Base-by-base conservation (phyloP, 495 filamentous ascomycete species). In the Xylaria bambusicola region DNA sequence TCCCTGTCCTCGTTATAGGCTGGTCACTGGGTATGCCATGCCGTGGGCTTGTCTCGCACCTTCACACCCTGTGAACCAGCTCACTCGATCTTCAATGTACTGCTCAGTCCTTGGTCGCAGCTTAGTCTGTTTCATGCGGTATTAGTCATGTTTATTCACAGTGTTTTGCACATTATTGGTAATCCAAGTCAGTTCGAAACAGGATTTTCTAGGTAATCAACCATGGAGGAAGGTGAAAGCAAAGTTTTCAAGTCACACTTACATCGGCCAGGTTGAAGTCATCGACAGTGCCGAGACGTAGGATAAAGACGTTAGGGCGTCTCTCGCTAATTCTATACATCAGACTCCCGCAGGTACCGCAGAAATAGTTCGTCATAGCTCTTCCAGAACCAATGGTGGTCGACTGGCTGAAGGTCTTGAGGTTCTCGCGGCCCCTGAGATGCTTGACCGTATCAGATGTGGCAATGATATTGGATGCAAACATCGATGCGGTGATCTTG, bases 401-500 rank as follows among this genome's bases (percentile, higher is more conserved):
- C 6, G 62, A 61, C 61, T 82, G 73, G 17, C 61, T 57, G 51
- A 61, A 84, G 6, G 64, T 56, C 27, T 58, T 77, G 2, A 84
- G 72, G 31, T 74, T 71, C 12, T 77, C 73, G 1, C 68, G 65
- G 20, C 83, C 82, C 24, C 81, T 76, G 3, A 78, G 20, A 66
- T 83, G 77, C 55, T 54, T 67, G 9, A 84, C 57, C 49, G 77
- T 44, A 12, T 68, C 48, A 66, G 80, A 70, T 29, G 47, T 56
- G 52, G 82, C 67, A 40, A 72, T 77, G 69, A 84, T 82, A 65
- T 84, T 84, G 48, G 78, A 75, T 10, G 82, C 79, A 74, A 82
- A 83, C 77, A 83, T 82, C 6, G 82, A 84, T 9, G 82, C 81
- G 9, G 81, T 84, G 63, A 84, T 74, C 63, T 86, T 86, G 56